Evolutionary conservation across 176 grass and related monocot species (phyloP).

Genomic region (Cymbopogon citratus): DNA sequence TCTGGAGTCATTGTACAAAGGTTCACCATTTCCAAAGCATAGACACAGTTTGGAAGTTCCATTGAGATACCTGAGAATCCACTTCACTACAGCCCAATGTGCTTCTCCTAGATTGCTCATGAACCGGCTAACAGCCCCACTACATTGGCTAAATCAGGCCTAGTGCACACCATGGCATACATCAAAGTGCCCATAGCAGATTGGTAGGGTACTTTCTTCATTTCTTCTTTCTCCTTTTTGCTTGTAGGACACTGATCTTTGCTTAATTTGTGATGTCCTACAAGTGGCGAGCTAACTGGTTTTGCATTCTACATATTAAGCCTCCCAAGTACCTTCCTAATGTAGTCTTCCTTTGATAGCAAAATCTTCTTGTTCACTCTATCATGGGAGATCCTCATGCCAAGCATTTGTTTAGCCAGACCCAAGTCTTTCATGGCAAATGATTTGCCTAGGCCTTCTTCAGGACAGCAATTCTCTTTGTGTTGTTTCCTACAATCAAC

Average conservation of each 20-base stretch:
- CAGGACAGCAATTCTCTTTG: background rate
- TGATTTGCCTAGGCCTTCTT: background rate
- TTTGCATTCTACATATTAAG: background rate
- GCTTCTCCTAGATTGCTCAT: background rate
- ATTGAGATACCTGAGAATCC: background rate
- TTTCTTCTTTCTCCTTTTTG: no score
- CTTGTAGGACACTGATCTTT: no score
- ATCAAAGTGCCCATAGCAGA: background rate
- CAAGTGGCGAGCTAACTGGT: background rate
- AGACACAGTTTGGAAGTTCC: background rate
- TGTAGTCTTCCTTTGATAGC: background rate
- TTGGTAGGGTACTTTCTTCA: background rate
- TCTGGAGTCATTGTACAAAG: no score
- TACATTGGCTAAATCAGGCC: background rate
- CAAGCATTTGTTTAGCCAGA: background rate
- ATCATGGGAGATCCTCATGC: background rate
- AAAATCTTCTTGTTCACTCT: background rate
- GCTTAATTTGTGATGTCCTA: background rate
- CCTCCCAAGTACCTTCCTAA: background rate
- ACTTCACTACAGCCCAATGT: background rate
- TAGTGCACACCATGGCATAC: background rate
- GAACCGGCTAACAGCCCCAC: background rate
- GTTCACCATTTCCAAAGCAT: background rate
- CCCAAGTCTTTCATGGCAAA: conserved; percentile 33
- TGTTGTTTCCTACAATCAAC: background rate